phyloP scores from a whole-genome alignment of 1,284 basidiomycete species.

The Rhodotorula sp. region DNA sequence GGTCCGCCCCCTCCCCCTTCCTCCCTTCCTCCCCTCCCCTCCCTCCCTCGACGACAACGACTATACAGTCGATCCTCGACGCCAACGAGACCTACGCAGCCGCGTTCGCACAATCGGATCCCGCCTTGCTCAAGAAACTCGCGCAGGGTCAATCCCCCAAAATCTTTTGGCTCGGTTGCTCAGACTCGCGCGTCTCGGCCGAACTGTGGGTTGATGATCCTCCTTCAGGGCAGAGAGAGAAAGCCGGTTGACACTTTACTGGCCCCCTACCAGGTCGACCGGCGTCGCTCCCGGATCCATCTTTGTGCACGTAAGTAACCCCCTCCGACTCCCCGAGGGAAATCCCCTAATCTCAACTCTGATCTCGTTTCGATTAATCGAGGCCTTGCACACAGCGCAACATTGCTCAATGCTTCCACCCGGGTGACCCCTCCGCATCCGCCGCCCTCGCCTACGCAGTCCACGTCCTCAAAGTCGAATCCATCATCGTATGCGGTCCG shows the following conservation, averaged over 20 bases:
- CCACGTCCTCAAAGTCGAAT: constrained; percentile 71
- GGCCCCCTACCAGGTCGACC: constrained; percentile 19
- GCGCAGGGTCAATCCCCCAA: constrained; percentile 70
- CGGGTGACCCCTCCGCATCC: constrained; percentile 71
- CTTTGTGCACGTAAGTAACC: constrained; percentile 36
- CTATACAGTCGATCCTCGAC: constrained; percentile 31
- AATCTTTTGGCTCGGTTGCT: constrained; percentile 72
- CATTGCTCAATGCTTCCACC: constrained; percentile 60
- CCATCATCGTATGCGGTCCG: constrained; percentile 52
- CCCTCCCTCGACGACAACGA: background rate
- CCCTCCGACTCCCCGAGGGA: background rate
- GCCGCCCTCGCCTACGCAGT: constrained; percentile 81
- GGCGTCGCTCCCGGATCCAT: constrained; percentile 41
- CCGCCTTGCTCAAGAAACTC: constrained; percentile 62
- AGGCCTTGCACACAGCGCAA: constrained; percentile 43
- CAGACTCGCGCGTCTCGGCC: constrained; percentile 66
- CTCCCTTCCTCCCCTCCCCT: background rate
- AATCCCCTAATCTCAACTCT: background rate
- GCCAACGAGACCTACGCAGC: constrained; percentile 50
- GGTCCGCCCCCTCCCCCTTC: background rate
- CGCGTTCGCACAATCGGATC: constrained; percentile 59
- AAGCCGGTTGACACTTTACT: too few relatives aligned
- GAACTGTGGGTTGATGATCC: constrained; percentile 18
- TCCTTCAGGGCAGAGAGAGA: too few relatives aligned
- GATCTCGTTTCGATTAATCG: background rate